Evolutionary conservation across 495 filamentous ascomycete genomes (phyloP), one percentile per base, ranked within the genome.

Genomic region (Aspergillus leporis): DNA sequence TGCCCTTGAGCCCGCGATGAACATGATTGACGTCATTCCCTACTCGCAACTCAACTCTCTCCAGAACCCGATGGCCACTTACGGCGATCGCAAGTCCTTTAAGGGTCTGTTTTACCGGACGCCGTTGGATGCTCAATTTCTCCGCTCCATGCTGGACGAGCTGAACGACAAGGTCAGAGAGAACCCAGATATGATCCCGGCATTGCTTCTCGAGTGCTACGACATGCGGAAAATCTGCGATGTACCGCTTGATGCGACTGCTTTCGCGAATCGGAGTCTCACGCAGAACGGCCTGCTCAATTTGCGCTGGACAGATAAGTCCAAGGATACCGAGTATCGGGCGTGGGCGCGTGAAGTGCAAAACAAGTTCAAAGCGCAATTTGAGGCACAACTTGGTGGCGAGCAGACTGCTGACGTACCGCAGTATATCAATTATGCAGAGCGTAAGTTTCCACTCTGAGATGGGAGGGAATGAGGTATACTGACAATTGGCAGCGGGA

Each of bases 51-150:
- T 79, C 32, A 85, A 84, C 56, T 56, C 64, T 2, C 60, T 83
- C 4, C 73, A 73, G 55, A 74, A 66, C 61, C 74, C 66, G 54
- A 81, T 71, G 55, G 70, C 76, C 1, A 72, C 67, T 0, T 71
- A 74, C 49, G 76, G 76, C 6, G 72, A 66, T 41, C 72, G 76
- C 14, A 75, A 78, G 41, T 69, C 74, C 0, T 76, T 80, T 56
- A 83, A 81, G 53, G 80, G 78, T 0, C 67, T 82, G n/a, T 76
- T 77, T 34, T 82, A 77, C 68, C 65, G 70, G 53, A 73, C 77
- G 14, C 78, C 78, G 0, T 53, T 81, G 43, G 67, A 74, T 36
- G 59, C 64, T 7, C 25, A 61, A 1, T 71, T 78, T 59, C 59
- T 73, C 2, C 73, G 72, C 8, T 51, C 61, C n/a, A 59, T 71